phyloP scores from a whole-genome alignment of 140 eudicot species.

The Bidens hawaiensis region DNA sequence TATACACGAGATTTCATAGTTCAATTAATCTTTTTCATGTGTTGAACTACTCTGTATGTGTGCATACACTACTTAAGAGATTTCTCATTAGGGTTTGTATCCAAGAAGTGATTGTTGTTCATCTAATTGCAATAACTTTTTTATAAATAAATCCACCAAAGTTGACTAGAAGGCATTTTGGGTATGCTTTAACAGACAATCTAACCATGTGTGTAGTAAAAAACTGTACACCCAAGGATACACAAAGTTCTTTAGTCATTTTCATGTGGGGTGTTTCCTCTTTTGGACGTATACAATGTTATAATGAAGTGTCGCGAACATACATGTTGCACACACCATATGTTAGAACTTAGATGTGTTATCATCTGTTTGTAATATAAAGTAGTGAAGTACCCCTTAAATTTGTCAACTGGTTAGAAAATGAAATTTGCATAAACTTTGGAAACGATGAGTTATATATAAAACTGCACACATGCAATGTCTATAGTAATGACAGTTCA shows the following conservation, averaged over 20 bases:
- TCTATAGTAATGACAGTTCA: not conserved
- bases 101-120: not conserved
- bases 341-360: not conserved
- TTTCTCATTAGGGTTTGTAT: not conserved
- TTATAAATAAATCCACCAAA: not conserved
- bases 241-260: too few species aligned
- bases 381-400: constrained; percentile 12
- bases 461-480: too few species aligned
- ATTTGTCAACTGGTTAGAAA: not conserved
- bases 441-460: too few species aligned
- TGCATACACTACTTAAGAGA: not conserved
- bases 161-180: constrained; percentile 1
- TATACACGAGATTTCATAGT: too few species aligned
- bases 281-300: constrained; percentile 26
- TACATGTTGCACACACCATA: constrained; percentile 22
- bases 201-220: constrained; percentile 9
- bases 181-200: not conserved
- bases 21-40: too few species aligned
- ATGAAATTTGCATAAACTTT: not conserved
- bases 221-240: constrained; percentile 4
- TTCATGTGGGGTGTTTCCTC: too few species aligned
- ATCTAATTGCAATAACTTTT: not conserved
- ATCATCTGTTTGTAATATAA: constrained; percentile 4
- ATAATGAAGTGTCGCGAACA: constrained; percentile 30
- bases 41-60: not conserved